Percentiles rank a stretch among this genome's conserved stretches.
phyloP scores from a whole-genome alignment of 441 rosid genomes.

The Erodium moschatum region DNA sequence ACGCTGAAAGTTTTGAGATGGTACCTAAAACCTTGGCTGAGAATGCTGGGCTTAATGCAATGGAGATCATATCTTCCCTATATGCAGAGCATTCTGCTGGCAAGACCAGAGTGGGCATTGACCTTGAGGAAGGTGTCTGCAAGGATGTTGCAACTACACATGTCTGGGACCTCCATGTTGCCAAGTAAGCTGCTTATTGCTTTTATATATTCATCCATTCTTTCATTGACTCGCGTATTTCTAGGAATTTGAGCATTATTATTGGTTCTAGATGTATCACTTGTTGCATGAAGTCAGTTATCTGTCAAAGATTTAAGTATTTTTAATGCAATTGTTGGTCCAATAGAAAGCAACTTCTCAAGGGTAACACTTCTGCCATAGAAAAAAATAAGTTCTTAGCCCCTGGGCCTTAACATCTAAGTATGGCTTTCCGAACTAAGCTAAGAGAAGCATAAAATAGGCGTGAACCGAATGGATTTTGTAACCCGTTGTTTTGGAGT shows the following conservation, averaged over 20 bases:
- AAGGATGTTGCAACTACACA: slow-evolving; percentile 59
- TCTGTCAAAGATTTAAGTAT: no score
- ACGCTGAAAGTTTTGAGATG: slow-evolving; percentile 98
- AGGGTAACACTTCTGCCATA: neutral
- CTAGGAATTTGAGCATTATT: slow-evolving; percentile 4
- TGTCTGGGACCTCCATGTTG: slow-evolving; percentile 86
- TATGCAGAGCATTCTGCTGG: slow-evolving; percentile 94
- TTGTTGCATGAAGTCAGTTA: neutral
- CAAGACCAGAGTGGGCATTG: slow-evolving; percentile 74
- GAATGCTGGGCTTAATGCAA: slow-evolving; percentile 93
- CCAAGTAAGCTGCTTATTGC: slow-evolving; percentile 49
- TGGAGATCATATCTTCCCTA: slow-evolving; percentile 88
- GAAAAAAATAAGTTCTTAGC: neutral
- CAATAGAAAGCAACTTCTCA: neutral
- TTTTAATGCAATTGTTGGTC: no score
- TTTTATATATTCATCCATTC: neutral
- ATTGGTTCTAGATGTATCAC: slow-evolving; percentile 4
- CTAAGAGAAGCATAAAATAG: no score
- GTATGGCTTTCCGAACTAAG: no score
- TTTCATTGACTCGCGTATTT: neutral
- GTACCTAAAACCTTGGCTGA: slow-evolving; percentile 89
- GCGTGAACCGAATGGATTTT: no score
- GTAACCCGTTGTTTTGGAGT: no score
- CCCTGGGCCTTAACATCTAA: neutral
- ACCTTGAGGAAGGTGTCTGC: slow-evolving; percentile 74